Evolutionary conservation across 2,329 filamentous ascomycete genomes (phyloP), one percentile per base, ranked within the genome.

Genomic region (Colletotrichum sp.): DNA sequence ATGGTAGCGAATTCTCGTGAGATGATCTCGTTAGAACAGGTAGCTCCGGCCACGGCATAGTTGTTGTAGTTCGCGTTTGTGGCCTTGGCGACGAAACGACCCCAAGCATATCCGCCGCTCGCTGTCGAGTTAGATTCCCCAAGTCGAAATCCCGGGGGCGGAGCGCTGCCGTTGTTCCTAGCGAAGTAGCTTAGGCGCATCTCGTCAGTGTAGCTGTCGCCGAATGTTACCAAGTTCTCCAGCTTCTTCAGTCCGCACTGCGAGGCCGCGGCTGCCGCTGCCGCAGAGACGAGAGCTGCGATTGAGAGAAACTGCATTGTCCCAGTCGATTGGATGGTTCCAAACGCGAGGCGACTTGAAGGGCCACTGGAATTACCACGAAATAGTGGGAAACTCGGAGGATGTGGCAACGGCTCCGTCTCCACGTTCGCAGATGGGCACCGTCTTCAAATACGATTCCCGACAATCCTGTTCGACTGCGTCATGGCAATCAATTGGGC

Each of bases 151-250:
- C 93, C 94, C 1, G 91, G 84, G 0, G 94, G 93, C 2, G 94
- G 94, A 1, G 91, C 87, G 8, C 86, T 84, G 56, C 91, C 91
- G 78, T 91, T 87, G 78, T 93, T 86, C 39, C 80, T 83, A 73
- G 86, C 84, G 80, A 96, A 93, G 81, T 94, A 95, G 12, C 81
- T 80, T 12, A 94, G 82, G 12, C 94, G 90, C 15, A 89, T 91
- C 79, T 95, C 93, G 80, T 96, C 94, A 1, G 93, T 95, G 80
- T 94, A 96, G 83, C 93, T 95, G 82, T 95, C 93, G 15, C 94
- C 94, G 80, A 96, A 95, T 0, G 92, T 89, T 52, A 95, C 89
- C 48, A 95, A 82, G 66, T 91, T 93, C 32, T 91, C 88, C 80
- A 95, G 92, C 48, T 87, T 85, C 36, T 84, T 83, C 55, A 88